Base-by-base conservation (phyloP, 768 basidiomycete genomes). In the Gautieria morchelliformis region DNA sequence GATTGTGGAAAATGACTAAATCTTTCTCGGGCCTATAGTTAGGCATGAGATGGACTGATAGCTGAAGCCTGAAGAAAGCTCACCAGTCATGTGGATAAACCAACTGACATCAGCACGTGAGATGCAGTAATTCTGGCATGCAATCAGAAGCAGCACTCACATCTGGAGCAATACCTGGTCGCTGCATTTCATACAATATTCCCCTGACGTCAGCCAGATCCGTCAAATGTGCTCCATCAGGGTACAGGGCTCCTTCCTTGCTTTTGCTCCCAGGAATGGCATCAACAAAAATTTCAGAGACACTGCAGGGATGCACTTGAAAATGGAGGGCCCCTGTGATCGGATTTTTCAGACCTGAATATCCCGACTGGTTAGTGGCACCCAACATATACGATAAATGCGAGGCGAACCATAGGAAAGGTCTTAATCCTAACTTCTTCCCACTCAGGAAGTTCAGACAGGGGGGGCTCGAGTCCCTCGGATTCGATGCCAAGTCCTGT, bases 41-140 rank as follows among this genome's bases (percentile, higher is more conserved):
- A 27, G 27, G 32, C 44, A 41, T 22, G 27, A 39, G 39, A 14
- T 37, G 27, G 27, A 2, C 2, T 12, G 30, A 60, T 39, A 37
- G 4, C 17, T 44, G n/a, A 45, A 15, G 56, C 35, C n/a, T 39
- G 5, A 19, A 39, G 37, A 24, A 45, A 51, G 51, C 70, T 62
- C 58, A 78, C 91, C 93, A 94, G 64, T 93, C 88, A 64, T 93
- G 91, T 0, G 90, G 85, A 69, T 94, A 95, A 33, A 95, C 83
- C 27, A 89, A 75, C 81, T 87, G 62, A 37, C 14, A 37, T 9
- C 14, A 37, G 14, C 10, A 37, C 10, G 35, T 37, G 35, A 37
- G 52, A 44, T 24, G 47, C 22, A 27, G 52, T 45, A 50, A 5
- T 63, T 44, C 20, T 1, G 52, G 35, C 14, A 37, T 37, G 35